phyloP scores from a whole-genome alignment of 192 early-diverging fungal genomes.

The Coemansia sp. region DNA sequence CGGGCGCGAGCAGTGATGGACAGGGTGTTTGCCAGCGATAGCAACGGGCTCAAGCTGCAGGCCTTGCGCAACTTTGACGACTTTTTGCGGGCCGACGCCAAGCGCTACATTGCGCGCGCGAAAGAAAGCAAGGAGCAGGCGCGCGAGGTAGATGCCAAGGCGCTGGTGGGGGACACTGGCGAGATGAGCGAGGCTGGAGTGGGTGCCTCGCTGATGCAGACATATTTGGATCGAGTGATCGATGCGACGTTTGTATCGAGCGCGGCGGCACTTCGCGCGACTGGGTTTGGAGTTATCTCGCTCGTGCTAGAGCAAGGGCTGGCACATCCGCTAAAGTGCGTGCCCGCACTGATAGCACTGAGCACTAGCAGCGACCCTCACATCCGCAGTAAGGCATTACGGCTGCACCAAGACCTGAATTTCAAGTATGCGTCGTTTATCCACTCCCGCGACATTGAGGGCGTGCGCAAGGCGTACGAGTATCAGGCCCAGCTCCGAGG shows the following conservation, averaged over 20 bases:
- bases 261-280: slow-evolving; percentile 58
- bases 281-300: slow-evolving; percentile 77
- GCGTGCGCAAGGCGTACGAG: slow-evolving; percentile 68
- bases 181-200: slow-evolving; percentile 83
- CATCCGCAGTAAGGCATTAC: slow-evolving; percentile 68
- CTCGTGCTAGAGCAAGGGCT: slow-evolving; percentile 88
- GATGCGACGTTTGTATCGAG: slow-evolving; percentile 61
- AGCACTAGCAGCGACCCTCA: slow-evolving; percentile 65
- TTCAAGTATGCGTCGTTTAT: slow-evolving; percentile 89
- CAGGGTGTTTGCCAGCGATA: slow-evolving; percentile 55
- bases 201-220: slow-evolving; percentile 87
- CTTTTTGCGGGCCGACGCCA: slow-evolving; percentile 66
- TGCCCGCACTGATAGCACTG: slow-evolving; percentile 84
- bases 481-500: slow-evolving; percentile 62
- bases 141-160: slow-evolving; percentile 65
- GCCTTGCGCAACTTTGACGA: slow-evolving; percentile 70
- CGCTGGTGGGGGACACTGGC: slow-evolving; percentile 77
- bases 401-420: slow-evolving; percentile 70
- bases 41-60: slow-evolving; percentile 59
- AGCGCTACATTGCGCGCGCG: slow-evolving; percentile 53
- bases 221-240: slow-evolving; percentile 74
- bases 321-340: slow-evolving; percentile 87
- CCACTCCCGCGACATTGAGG: slow-evolving; percentile 76
- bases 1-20: slow-evolving; percentile 66
- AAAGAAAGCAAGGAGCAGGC: slow-evolving; percentile 33